Evolutionary conservation across 495 filamentous ascomycete species (phyloP).

Genomic region (Hypoxylon rickii): DNA sequence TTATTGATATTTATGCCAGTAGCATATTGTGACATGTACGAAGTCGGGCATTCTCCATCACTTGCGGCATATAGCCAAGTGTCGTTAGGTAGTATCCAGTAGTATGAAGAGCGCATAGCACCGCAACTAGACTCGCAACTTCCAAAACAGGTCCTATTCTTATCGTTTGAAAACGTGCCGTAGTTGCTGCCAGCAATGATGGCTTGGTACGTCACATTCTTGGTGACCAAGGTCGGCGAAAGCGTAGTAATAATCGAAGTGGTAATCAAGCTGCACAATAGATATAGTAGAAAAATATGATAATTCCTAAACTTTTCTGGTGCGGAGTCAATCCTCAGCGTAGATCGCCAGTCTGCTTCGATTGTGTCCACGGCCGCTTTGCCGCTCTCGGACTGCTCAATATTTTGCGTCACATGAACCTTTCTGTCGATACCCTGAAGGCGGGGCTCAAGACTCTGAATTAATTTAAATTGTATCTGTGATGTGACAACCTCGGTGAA

Average conservation of each 20-base stretch:
- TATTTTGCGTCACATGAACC: neutral
- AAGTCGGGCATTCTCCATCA: neutral
- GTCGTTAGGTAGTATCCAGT: neutral
- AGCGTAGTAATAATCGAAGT: neutral
- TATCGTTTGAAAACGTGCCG: neutral
- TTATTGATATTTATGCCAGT: neutral
- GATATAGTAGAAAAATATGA: neutral
- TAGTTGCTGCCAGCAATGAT: neutral
- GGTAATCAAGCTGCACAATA: neutral
- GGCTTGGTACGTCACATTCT: neutral
- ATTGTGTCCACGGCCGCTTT: too few relatives aligned
- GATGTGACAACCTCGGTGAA: neutral
- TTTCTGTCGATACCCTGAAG: too few relatives aligned
- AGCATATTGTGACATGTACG: neutral
- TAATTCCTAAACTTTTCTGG: neutral
- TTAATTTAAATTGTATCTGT: neutral
- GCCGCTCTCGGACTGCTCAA: neutral
- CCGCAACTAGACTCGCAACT: neutral
- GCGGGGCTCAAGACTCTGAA: neutral
- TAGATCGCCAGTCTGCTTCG: neutral
- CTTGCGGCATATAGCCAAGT: neutral
- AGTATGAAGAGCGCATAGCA: neutral
- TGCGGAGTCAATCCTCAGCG: neutral
- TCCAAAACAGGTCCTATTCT: neutral
- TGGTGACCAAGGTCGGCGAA: neutral